Percentiles rank a stretch among this genome's conserved stretches.
These are phyloP conservation scores for Boletus subluridellus DNA, from an alignment of 1,284 basidiomycete genomes.

Conservation along the genomic window DNA sequence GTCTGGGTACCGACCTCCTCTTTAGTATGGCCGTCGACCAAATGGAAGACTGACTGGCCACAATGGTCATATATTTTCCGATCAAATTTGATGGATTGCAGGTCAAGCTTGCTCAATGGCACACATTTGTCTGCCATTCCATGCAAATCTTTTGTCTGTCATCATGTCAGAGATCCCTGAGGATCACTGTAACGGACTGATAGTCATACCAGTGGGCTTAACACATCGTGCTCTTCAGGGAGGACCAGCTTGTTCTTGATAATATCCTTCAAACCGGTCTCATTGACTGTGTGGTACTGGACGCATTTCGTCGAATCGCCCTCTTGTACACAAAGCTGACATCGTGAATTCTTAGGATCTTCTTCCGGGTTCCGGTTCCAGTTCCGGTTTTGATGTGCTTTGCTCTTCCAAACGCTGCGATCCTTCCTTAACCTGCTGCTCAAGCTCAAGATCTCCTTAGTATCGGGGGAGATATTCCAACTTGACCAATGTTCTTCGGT, in stretches of 20 bases:
- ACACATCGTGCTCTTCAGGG: neutral
- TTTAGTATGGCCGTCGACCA: neutral
- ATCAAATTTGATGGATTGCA: neutral
- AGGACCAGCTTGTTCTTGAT: neutral
- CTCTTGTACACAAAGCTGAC: neutral
- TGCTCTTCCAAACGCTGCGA: neutral
- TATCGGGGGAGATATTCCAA: neutral
- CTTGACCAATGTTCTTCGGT: neutral
- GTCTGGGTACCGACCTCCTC: neutral
- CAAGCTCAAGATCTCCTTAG: neutral
- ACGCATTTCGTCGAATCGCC: neutral
- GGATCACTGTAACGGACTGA: too few relatives aligned
- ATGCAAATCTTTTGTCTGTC: too few relatives aligned
- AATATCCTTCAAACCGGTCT: accelerated
- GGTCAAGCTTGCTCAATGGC: accelerated
- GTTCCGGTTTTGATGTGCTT: neutral
- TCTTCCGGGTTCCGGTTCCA: neutral
- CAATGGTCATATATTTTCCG: neutral
- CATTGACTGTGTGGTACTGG: neutral
- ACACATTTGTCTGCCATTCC: neutral
- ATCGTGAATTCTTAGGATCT: neutral
- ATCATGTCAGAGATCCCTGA: too few relatives aligned
- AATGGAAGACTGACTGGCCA: neutral
- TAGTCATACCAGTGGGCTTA: neutral
- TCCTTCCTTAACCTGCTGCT: neutral